Conservation (phyloP, 306 rosid species). For the Rubus parviflorus region DNA sequence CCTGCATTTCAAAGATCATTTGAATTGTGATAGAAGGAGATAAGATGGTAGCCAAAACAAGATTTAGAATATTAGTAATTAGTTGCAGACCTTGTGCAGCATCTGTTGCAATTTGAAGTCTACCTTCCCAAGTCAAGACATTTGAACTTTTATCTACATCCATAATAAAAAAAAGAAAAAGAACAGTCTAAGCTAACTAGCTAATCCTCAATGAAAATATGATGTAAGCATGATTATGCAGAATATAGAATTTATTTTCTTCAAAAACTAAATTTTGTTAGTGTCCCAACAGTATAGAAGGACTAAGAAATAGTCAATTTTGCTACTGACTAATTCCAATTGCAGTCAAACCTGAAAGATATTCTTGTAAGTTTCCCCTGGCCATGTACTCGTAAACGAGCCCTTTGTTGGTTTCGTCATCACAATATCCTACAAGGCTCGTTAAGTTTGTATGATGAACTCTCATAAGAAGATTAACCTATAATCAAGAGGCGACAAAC, state of each 20-base stretch:
- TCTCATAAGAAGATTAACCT: slow-evolving; percentile 39
- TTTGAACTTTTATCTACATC: slow-evolving; percentile 2
- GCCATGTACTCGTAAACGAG: slow-evolving; percentile 38
- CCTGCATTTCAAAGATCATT: background rate
- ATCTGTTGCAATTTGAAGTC: slow-evolving; percentile 39
- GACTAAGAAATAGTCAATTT: background rate
- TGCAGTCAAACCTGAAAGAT: slow-evolving; percentile 29
- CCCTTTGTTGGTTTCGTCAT: slow-evolving; percentile 26
- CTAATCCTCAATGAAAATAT: no score
- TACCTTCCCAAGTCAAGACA: slow-evolving; percentile 38
- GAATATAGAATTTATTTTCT: background rate
- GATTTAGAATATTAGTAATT: background rate
- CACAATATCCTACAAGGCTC: slow-evolving; percentile 38
- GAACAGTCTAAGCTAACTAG: background rate
- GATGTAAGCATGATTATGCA: background rate
- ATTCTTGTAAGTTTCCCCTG: slow-evolving; percentile 28
- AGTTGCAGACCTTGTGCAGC: slow-evolving; percentile 37
- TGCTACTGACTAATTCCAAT: background rate
- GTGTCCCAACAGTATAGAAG: no score
- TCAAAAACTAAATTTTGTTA: no score
- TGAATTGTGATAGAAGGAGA: no score
- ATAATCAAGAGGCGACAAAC: background rate
- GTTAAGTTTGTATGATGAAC: slow-evolving; percentile 47
- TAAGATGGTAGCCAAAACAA: no score
- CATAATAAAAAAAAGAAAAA: background rate